Percentiles rank a stretch among this genome's conserved stretches.
These are phyloP conservation scores for Sugiyamaella lignohabitans DNA, from an alignment of 805 yeast genomes.

Conservation along the genomic window DNA sequence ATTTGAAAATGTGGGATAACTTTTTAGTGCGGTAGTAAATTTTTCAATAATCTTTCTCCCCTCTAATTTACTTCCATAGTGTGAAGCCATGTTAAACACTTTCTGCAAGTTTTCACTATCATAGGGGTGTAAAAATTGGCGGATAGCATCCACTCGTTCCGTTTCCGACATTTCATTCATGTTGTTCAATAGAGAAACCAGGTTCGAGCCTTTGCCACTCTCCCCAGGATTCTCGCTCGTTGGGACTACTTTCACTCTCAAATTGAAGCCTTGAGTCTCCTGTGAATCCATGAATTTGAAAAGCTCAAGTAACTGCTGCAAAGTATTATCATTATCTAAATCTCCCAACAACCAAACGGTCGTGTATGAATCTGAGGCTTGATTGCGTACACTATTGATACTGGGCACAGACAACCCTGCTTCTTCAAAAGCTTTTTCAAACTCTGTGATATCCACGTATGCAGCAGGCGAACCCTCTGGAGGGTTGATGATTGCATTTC, in stretches of 20 bases:
- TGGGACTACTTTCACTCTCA: neutral
- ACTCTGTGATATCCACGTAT: neutral
- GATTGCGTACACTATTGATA: neutral
- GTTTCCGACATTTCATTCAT: neutral
- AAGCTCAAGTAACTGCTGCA: constrained; percentile 41
- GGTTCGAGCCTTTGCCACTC: neutral
- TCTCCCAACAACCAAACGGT: constrained; percentile 56
- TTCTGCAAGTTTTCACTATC: neutral
- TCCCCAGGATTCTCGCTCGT: neutral
- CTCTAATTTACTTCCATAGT: neutral
- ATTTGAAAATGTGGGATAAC: neutral
- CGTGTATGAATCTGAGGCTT: neutral
- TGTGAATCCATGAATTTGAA: constrained; percentile 23
- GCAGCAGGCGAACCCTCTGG: constrained; percentile 22
- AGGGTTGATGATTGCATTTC: constrained; percentile 51
- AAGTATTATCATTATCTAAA: constrained; percentile 35
- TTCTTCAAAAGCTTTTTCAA: neutral
- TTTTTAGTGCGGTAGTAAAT: neutral
- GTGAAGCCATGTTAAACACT: neutral
- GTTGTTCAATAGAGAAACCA: neutral
- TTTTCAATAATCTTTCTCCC: neutral
- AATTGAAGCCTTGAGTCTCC: neutral
- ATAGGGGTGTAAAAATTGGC: neutral
- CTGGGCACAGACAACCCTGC: neutral
- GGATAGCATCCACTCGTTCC: neutral